A percentile compares a stretch with the other conserved stretches of the same genome.
Evolutionary conservation across 352 stramenopile species (phyloP).

Genomic region (Phytophthora ramorum): DNA sequence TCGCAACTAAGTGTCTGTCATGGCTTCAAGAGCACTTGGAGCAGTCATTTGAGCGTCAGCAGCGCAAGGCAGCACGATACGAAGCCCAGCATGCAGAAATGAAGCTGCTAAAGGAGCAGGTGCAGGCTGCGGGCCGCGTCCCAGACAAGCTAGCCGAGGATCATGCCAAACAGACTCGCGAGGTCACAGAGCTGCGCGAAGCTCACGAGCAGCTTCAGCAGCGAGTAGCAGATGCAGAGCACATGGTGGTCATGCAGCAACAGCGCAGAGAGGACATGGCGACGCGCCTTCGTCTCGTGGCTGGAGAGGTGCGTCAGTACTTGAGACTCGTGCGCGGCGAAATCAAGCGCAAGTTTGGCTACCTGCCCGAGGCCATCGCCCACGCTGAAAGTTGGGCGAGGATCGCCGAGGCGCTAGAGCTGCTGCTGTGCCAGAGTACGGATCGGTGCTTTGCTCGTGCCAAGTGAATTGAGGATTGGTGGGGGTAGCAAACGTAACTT

Average conservation of each 20-base stretch:
- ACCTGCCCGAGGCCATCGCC: conserved; percentile 78
- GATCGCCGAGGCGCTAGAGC: conserved; percentile 66
- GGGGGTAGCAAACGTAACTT: conserved; percentile 4
- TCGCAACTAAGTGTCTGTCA: conserved; percentile 58
- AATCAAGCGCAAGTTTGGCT: conserved; percentile 84
- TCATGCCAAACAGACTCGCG: conserved; percentile 39
- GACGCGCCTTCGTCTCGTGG: conserved; percentile 58
- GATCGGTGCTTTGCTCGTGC: conserved; percentile 19
- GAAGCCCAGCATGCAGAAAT: conserved; percentile 62
- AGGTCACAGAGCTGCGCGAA: conserved; percentile 37
- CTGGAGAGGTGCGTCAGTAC: conserved; percentile 72
- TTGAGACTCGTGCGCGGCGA: conserved; percentile 70
- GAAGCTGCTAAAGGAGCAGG: conserved; percentile 39
- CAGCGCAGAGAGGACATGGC: conserved; percentile 45
- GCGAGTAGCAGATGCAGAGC: conserved; percentile 20
- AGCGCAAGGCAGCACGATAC: conserved; percentile 51
- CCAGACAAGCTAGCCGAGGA: conserved; percentile 35
- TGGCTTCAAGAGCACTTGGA: conserved; percentile 65
- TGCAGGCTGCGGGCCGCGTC: conserved; percentile 30
- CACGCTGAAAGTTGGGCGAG: conserved; percentile 65
- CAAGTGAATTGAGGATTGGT: conserved; percentile 15
- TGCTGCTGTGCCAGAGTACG: conserved; percentile 46
- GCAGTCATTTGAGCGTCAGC: conserved; percentile 52
- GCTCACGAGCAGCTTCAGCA: conserved; percentile 30
- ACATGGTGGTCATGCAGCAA: conserved; percentile 24